A percentile compares a stretch with the other conserved stretches of the same genome.
Evolutionary conservation across 2,329 filamentous ascomycete species (phyloP).

Genomic region (Pyricularia sp.): DNA sequence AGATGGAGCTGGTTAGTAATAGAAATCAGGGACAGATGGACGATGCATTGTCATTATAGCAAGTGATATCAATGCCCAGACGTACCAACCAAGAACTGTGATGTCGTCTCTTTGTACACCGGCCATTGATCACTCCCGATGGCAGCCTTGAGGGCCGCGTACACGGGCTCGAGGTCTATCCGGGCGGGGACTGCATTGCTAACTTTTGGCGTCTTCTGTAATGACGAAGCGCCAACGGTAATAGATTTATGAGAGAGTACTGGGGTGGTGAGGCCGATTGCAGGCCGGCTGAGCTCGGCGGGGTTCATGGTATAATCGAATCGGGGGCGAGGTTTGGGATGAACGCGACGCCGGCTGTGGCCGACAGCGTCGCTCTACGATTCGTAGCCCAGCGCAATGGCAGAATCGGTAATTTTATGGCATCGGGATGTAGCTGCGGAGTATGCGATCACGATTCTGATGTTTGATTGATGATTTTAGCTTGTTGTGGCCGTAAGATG

Average conservation of each 20-base stretch:
- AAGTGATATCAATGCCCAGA: conserved; percentile 5
- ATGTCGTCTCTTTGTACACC: conserved; percentile 52
- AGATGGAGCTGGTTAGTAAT: conserved; percentile 49
- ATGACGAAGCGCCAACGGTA: conserved; percentile 37
- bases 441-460: conserved; percentile 31
- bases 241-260: conserved; percentile 49
- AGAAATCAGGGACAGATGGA: conserved; percentile 24
- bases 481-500: conserved; percentile 25
- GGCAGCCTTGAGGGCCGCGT: conserved; percentile 49
- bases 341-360: conserved; percentile 13
- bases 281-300: conserved; percentile 55
- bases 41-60: not conserved
- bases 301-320: conserved; percentile 44
- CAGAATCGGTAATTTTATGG: conserved; percentile 31
- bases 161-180: conserved; percentile 59
- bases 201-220: conserved; percentile 45
- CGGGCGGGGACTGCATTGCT: conserved; percentile 55
- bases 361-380: conserved; percentile 33
- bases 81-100: conserved; percentile 54
- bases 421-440: conserved; percentile 25
- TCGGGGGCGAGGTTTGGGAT: conserved; percentile 14
- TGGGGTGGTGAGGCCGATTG: conserved; percentile 48
- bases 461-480: conserved; percentile 33
- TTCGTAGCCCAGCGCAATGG: conserved; percentile 34
- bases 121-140: conserved; percentile 55